Evolutionary conservation across 495 filamentous ascomycete species (phyloP), one percentile per base, ranked within the genome.

Genomic region (Entonaema liquescens): DNA sequence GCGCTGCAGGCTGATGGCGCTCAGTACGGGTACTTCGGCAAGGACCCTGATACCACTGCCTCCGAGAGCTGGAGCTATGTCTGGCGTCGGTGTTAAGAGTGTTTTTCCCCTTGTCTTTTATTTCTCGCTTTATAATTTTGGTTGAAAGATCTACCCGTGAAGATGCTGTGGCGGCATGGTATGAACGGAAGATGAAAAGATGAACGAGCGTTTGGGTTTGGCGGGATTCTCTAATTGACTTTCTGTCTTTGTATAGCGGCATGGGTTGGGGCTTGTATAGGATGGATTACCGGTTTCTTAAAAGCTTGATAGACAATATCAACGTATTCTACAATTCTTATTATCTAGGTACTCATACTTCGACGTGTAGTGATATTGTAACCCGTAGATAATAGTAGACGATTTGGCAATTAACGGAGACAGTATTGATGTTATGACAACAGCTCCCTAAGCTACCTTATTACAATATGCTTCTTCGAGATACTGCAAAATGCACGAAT

Each of bases 41-140:
- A 79, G 44, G 58, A 73, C 53, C 66, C 68, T 15, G 59, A 74
- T 53, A 69, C 65, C 2, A 55, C 73, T 7, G 58, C 72, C 7
- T 70, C 73, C 1, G 80, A 83, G 74, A 79, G 68, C 58, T 82
- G 78, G 81, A 75, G 76, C 21, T 75, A 82, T 25, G 77, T 82
- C 63, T 83, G 81, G 81, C 68, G 81, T 40, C 67, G 73, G 61
- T 83, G 81, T 66, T 83, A 76, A n/a, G n/a, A n/a, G n/a, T n/a
- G 70, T 13, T 15, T 19, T 29, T 4, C 17, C 15, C 50, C 1
- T 44, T 68, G 49, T 57, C 11, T 19, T 44, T 17, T 36, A 9
- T 36, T 57, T 12, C 33, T 57, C 19, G 7, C n/a, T 36, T 44
- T 42, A 44, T 26, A 25, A n/a, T 5, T 29, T 56, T 1, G 12